These are phyloP conservation scores for Hondaea fermentalgiana DNA, from an alignment of 108 stramenopile genomes.

Conservation along the genomic window DNA sequence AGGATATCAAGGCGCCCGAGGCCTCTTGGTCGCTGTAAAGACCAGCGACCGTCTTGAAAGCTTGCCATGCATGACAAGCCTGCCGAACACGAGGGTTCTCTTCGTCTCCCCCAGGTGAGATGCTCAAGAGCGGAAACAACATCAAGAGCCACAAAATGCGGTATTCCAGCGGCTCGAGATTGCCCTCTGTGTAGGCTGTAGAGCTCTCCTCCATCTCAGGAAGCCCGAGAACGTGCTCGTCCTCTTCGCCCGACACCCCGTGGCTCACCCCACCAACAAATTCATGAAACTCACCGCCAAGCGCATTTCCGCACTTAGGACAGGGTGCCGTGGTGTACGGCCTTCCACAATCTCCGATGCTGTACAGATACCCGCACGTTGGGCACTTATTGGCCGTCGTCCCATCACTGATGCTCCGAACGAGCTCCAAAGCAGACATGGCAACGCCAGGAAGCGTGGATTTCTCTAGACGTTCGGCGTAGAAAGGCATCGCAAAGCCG, in stretches of 20 bases:
- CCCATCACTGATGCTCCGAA: not conserved
- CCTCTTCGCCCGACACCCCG: not conserved
- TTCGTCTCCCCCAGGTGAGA: not conserved
- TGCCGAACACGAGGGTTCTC: not conserved
- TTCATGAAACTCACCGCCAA: not conserved
- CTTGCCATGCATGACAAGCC: not conserved
- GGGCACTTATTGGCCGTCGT: not conserved
- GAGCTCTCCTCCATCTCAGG: not conserved
- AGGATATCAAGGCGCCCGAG: not conserved
- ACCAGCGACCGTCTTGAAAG: not conserved
- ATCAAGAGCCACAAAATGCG: slow-evolving; percentile 15
- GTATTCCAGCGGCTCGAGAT: slow-evolving; percentile 4
- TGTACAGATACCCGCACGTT: not conserved
- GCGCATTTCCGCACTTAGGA: not conserved
- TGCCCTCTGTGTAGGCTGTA: not conserved
- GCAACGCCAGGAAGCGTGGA: not conserved
- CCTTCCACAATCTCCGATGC: not conserved
- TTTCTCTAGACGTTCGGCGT: not conserved
- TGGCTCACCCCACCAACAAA: not conserved
- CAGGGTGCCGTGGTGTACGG: not conserved
- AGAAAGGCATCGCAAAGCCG: not conserved
- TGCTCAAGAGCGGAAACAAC: not conserved
- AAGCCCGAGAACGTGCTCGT: not conserved
- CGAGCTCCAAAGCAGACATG: not conserved
- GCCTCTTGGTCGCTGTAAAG: slow-evolving; percentile 1